These are phyloP conservation scores for Pichia sp. DNA, from an alignment of 1,139 yeast genomes.

Conservation along the genomic window DNA sequence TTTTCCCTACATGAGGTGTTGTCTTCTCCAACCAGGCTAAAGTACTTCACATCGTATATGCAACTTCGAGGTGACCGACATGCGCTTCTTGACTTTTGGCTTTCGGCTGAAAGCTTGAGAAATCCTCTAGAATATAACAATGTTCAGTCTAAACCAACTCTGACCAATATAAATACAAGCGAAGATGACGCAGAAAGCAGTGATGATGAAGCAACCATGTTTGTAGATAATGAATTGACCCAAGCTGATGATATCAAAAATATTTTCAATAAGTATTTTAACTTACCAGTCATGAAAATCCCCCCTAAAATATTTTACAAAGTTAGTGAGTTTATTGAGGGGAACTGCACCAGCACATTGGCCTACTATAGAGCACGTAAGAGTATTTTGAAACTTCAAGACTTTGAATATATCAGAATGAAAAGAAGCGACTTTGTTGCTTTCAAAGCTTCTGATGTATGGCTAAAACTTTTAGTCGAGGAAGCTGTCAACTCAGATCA, in stretches of 20 bases:
- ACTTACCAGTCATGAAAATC: slow-evolving; percentile 32
- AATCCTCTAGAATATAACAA: slow-evolving; percentile 57
- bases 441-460: slow-evolving; percentile 52
- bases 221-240: slow-evolving; percentile 38
- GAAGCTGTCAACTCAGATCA: slow-evolving; percentile 30
- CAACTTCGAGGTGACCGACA: slow-evolving; percentile 41
- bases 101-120: slow-evolving; percentile 60
- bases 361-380: slow-evolving; percentile 49
- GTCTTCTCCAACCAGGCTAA: slow-evolving; percentile 44
- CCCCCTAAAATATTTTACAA: slow-evolving; percentile 29
- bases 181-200: slow-evolving; percentile 22
- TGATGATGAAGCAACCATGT: slow-evolving; percentile 25
- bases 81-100: slow-evolving; percentile 57
- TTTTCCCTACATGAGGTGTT: slow-evolving; percentile 38
- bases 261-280: slow-evolving; percentile 45
- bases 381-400: slow-evolving; percentile 55
- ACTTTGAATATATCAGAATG: slow-evolving; percentile 46
- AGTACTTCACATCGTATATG: slow-evolving; percentile 57
- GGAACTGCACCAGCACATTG: slow-evolving; percentile 21
- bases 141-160: background rate
- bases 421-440: slow-evolving; percentile 48
- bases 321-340: slow-evolving; percentile 35
- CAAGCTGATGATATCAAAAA: slow-evolving; percentile 45
- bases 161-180: background rate
- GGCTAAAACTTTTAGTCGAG: slow-evolving; percentile 42